Evolutionary conservation across 495 filamentous ascomycete species (phyloP).

Genomic region (Umbilicaria muhlenbergii): DNA sequence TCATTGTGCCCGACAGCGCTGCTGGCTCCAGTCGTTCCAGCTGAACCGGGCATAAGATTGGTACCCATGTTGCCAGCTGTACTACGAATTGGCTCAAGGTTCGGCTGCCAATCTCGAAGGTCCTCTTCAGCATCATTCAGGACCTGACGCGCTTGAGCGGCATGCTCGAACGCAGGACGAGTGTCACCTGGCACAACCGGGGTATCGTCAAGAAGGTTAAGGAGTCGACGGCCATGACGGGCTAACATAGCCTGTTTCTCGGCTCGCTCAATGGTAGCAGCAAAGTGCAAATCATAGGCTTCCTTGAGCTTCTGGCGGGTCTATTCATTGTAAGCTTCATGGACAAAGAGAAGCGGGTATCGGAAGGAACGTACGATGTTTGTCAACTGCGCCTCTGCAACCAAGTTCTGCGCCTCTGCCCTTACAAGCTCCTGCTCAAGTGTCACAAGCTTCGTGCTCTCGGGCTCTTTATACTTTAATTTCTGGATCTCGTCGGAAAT

Average conservation of each 20-base stretch:
- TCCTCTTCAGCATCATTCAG: slow-evolving; percentile 91
- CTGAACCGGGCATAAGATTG: slow-evolving; percentile 13
- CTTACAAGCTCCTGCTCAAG: slow-evolving; percentile 93
- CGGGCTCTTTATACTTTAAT: slow-evolving; percentile 78
- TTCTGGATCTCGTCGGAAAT: slow-evolving; percentile 79
- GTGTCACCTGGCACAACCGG: slow-evolving; percentile 78
- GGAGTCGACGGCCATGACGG: slow-evolving; percentile 66
- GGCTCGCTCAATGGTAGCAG: slow-evolving; percentile 80
- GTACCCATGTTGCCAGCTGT: slow-evolving; percentile 16
- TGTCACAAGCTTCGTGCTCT: slow-evolving; percentile 54
- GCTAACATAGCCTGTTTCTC: slow-evolving; percentile 94
- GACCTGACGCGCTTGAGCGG: slow-evolving; percentile 53
- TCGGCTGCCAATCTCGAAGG: slow-evolving; percentile 54
- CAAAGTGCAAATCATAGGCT: slow-evolving; percentile 74
- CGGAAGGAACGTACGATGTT: slow-evolving; percentile 50
- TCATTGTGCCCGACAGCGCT: slow-evolving; percentile 9
- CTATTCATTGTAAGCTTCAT: slow-evolving; percentile 21
- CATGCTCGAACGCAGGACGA: slow-evolving; percentile 46
- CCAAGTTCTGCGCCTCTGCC: slow-evolving; percentile 85
- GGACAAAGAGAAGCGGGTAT: background rate
- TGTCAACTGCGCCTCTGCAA: slow-evolving; percentile 91
- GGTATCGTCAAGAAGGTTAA: slow-evolving; percentile 81
- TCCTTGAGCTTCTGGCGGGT: slow-evolving; percentile 89
- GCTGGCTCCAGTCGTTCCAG: slow-evolving; percentile 3
- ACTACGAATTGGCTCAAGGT: slow-evolving; percentile 36